Base-by-base conservation (phyloP, 2,329 filamentous ascomycete genomes). In the Helotiales sp. region DNA sequence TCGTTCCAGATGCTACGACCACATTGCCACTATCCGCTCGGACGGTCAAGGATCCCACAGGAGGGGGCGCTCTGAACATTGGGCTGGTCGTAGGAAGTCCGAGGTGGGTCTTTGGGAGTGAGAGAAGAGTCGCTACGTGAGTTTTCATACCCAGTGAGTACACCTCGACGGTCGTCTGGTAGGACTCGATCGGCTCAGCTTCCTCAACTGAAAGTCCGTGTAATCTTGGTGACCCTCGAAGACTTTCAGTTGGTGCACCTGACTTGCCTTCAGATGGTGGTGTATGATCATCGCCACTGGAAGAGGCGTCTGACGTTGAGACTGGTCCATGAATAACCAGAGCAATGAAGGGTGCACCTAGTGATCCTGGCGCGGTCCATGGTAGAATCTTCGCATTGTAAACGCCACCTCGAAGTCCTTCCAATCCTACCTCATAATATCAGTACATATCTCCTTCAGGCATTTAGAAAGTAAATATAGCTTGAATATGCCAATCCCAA, bases 131-230 rank as follows among this genome's bases (percentile, higher is more conserved):
- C 28, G 89, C 86, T 63, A 97, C 80, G 64, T 87, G 86, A 69
- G 87, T 85, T 73, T 89, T 89, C n/a, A 89, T 92, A 72, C 87
- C 88, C 67, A 98, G 81, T 0, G 94, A 97, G 78, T 95, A 97
- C 0, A 98, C 83, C 73, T 97, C 93, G 6, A 97, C 93, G 0
- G 91, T 90, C 0, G 94, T 97, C 78, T 97, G 93, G 75, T 95
- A 96, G 55, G 85, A 84, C 59, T 87, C 85, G 66, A 89, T 82
- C 5, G 77, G 26, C 72, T 45, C 80, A 72, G 45, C 76, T 68
- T 63, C 73, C 40, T 69, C 65, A 76, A 72, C 63, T 79, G 80
- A 37, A 74, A 80, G 62, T 78, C 73, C 64, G 74, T 73, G 54
- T 73, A 75, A 52, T 79, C 80, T 71, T 80, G 79, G 71, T 78